These are phyloP conservation scores for Podaxis sp. DNA, from an alignment of 768 basidiomycete genomes.

Conservation along the genomic window DNA sequence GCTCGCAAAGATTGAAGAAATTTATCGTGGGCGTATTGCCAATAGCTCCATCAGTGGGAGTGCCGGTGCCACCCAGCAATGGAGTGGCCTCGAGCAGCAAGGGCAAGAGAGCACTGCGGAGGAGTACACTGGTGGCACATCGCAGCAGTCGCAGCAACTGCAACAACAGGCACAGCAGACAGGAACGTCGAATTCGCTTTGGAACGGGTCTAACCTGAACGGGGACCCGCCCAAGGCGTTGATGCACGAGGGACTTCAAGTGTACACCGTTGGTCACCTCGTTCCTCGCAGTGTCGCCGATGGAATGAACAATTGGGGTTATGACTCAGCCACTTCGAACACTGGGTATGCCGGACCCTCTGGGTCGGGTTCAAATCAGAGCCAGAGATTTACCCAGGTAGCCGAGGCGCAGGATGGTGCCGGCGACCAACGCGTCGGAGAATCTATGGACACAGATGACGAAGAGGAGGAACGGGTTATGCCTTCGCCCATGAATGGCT, in stretches of 20 bases:
- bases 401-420: not conserved
- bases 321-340: slow-evolving; percentile 35
- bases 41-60: not conserved
- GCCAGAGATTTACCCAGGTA: not conserved
- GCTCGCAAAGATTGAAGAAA: slow-evolving; percentile 52
- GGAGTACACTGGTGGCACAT: not conserved
- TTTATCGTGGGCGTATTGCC: slow-evolving; percentile 39
- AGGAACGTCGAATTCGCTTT: not conserved
- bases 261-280: slow-evolving; percentile 79
- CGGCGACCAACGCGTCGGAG: not conserved
- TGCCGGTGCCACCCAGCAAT: not conserved
- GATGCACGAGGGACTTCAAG: slow-evolving; percentile 69
- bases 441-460: slow-evolving; percentile 13
- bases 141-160: slow-evolving; percentile 10
- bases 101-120: not conserved
- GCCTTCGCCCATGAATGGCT: slow-evolving; percentile 30
- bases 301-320: slow-evolving; percentile 51
- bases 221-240: slow-evolving; percentile 20
- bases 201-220: slow-evolving; percentile 6
- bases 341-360: not conserved
- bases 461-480: slow-evolving; percentile 33
- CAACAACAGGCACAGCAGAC: slow-evolving; percentile 12
- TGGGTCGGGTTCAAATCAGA: not conserved
- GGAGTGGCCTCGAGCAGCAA: not conserved
- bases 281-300: slow-evolving; percentile 47